phyloP scores from a whole-genome alignment of 1,284 basidiomycete species.

The Cryptococcus sp. region DNA sequence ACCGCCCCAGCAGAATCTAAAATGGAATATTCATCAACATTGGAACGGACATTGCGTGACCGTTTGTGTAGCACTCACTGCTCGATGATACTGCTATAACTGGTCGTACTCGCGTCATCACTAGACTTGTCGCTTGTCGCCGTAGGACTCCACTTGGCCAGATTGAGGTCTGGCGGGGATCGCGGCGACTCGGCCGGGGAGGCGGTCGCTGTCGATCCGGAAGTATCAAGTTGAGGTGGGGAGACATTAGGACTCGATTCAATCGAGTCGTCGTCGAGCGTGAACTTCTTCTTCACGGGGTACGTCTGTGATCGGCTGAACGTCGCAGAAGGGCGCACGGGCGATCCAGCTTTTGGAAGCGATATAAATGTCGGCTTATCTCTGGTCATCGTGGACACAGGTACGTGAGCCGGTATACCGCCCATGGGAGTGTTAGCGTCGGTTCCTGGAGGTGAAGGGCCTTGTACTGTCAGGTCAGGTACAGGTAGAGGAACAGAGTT shows the following conservation, averaged over 20 bases:
- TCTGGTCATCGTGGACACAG: neutral
- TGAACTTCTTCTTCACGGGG: conserved; percentile 19
- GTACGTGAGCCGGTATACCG: conserved; percentile 4
- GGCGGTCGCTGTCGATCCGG: conserved; percentile 23
- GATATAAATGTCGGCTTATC: conserved; percentile 5
- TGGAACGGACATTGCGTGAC: neutral
- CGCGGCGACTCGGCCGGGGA: conserved; percentile 40
- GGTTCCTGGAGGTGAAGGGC: conserved; percentile 33
- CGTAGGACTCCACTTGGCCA: conserved; percentile 33
- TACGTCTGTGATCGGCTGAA: conserved; percentile 19
- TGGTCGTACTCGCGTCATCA: conserved; percentile 33
- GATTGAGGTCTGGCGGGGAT: conserved; percentile 38
- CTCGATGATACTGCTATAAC: conserved; percentile 50
- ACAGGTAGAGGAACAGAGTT: conserved; percentile 2
- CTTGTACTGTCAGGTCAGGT: conserved; percentile 24
- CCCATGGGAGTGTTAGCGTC: conserved; percentile 11
- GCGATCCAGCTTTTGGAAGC: conserved; percentile 4
- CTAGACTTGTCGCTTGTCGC: conserved; percentile 12
- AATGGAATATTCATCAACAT: neutral
- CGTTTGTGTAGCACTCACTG: conserved; percentile 39
- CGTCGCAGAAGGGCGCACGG: conserved; percentile 13
- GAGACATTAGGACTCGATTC: conserved; percentile 21
- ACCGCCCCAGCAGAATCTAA: conserved; percentile 50
- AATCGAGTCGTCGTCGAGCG: conserved; percentile 8
- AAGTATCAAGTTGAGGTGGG: conserved; percentile 35